Base-by-base conservation (phyloP, 2,329 filamentous ascomycete species). In the Lachnellula cervina region DNA sequence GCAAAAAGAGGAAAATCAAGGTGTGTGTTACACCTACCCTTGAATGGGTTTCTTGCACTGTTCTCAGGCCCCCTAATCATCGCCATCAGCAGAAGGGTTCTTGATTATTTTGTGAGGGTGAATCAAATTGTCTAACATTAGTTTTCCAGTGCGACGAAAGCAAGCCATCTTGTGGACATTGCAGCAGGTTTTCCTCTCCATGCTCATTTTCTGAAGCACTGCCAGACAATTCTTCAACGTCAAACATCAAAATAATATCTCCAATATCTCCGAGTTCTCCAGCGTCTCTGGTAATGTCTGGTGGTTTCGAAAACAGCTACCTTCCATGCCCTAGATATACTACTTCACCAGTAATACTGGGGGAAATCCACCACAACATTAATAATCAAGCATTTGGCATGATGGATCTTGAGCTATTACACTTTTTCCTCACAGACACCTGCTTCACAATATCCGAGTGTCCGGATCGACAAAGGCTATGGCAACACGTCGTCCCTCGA, bases 121-220 rank as follows among this genome's bases (percentile, higher is more conserved):
- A 49, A 62, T 62, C 3, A 62, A 62, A 32, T 13, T 4, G 28
- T 32, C 28, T 32, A 9, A 32, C 28, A 32, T 32, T 13, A 32
- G 8, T 32, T 11, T 55, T 25, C 3, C 44, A 65, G 63, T 65
- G 63, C 45, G 54, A 64, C 21, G 63, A 65, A 48, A n/a, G 50
- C 9, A 56, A 58, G 35, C 63, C 63, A 8, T 21, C 50, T 44
- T 65, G 63, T 43, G 21, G 37, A 2, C 59, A 62, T 43, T 65
- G 63, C 19, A 37, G 35, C 6, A 52, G 56, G n/a, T 57, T 60
- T 49, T 55, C 51, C n/a, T 42, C 51, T 11, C 43, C 51, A 44
- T 64, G 62, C 43, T 55, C 51, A 21, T 61, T 52, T 35, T 28
- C 40, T n/a, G 23, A 25, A 23, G 43, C 44, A 47, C 40, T 13